Evolutionary conservation across 306 rosid species (phyloP).

Genomic region (Begonia fuchsioides): DNA sequence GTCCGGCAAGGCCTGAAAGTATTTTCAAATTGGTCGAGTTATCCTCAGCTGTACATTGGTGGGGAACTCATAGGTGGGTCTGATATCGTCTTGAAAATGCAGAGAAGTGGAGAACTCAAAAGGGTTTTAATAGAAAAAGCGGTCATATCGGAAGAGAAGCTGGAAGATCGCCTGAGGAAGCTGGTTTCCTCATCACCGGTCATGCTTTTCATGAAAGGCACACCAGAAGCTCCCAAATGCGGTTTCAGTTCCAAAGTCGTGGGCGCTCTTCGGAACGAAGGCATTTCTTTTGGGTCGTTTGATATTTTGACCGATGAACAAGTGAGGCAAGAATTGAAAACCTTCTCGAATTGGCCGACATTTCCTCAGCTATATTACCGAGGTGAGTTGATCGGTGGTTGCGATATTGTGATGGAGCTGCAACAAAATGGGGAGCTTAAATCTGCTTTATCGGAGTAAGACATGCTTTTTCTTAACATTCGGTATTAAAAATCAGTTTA

Average conservation of each 20-base stretch:
- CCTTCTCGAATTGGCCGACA: slow-evolving; percentile 90
- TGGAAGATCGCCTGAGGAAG: slow-evolving; percentile 63
- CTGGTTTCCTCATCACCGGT: slow-evolving; percentile 50
- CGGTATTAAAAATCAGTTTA: too few species aligned
- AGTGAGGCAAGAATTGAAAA: slow-evolving; percentile 79
- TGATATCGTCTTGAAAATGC: slow-evolving; percentile 88
- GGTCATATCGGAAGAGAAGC: slow-evolving; percentile 25
- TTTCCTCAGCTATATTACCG: slow-evolving; percentile 78
- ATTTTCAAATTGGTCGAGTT: slow-evolving; percentile 93
- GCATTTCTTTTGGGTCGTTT: slow-evolving; percentile 56
- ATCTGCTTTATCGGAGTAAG: too few species aligned
- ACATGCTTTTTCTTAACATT: too few species aligned
- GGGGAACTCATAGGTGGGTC: slow-evolving; percentile 86
- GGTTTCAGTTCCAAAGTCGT: slow-evolving; percentile 88
- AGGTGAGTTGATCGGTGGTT: slow-evolving; percentile 81
- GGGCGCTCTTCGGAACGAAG: too few species aligned
- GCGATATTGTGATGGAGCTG: slow-evolving; percentile 72
- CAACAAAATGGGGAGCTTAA: slow-evolving; percentile 58
- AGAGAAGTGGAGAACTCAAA: slow-evolving; percentile 74
- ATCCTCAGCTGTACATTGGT: slow-evolving; percentile 70
- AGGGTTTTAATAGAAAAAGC: slow-evolving; percentile 51
- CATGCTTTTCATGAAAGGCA: slow-evolving; percentile 85
- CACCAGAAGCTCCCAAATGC: slow-evolving; percentile 71
- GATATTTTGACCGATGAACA: slow-evolving; percentile 67
- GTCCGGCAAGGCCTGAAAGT: slow-evolving; percentile 88